phyloP scores from a whole-genome alignment of 2,329 filamentous ascomycete species.

The Endoconidiophora laricicola region DNA sequence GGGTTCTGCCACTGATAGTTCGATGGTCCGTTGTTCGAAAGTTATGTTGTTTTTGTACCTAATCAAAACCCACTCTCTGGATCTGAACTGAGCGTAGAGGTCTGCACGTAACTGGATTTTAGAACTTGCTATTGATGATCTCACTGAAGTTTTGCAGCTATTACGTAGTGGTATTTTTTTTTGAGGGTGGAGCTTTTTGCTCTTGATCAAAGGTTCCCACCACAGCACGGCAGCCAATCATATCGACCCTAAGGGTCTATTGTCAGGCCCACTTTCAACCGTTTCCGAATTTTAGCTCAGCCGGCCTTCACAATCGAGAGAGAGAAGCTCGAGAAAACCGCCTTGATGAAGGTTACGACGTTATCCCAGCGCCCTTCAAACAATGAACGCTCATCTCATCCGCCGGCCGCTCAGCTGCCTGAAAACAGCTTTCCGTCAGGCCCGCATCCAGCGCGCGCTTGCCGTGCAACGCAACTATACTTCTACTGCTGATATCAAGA shows the following conservation, averaged over 20 bases:
- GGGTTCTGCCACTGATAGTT: too few species aligned
- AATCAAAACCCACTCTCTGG: too few species aligned
- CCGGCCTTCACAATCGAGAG: background rate
- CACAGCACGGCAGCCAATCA: constrained; percentile 10
- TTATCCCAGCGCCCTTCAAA: constrained; percentile 14
- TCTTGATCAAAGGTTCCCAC: background rate
- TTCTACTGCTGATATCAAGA: constrained; percentile 19
- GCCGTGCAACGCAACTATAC: constrained; percentile 12
- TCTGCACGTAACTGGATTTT: constrained; percentile 2
- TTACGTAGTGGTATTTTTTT: background rate
- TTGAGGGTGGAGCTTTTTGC: background rate
- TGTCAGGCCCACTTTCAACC: background rate
- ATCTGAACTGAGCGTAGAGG: too few species aligned
- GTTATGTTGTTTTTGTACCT: too few species aligned
- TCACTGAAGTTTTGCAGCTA: background rate
- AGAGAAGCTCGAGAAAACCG: background rate
- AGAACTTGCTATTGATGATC: background rate
- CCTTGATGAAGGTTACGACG: background rate
- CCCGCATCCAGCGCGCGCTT: constrained; percentile 30
- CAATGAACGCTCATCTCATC: constrained; percentile 44
- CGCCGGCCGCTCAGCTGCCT: constrained; percentile 56
- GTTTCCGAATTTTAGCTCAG: constrained; percentile 1
- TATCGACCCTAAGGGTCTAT: too few species aligned
- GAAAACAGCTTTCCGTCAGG: constrained; percentile 45
- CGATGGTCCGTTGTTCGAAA: too few species aligned